phyloP scores from a whole-genome alignment of 2,329 filamentous ascomycete species.

The Fusarium luffae region DNA sequence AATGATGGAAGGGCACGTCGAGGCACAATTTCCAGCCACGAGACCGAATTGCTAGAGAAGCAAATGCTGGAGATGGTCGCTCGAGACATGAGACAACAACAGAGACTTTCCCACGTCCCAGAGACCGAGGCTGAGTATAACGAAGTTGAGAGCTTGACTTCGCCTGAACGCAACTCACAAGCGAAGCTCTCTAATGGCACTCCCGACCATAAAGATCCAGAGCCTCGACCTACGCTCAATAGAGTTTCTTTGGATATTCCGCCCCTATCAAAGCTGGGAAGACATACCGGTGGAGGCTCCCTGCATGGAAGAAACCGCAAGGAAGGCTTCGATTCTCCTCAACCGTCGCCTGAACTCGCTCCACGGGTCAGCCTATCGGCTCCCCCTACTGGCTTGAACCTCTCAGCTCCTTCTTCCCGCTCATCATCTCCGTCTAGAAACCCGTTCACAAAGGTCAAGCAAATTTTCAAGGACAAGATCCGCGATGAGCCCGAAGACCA shows the following conservation, averaged over 20 bases:
- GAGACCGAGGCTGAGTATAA: conserved; percentile 50
- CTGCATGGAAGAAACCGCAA: conserved; percentile 52
- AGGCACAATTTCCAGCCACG: conserved; percentile 60
- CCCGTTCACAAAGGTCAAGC: conserved; percentile 65
- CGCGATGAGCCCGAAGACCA: conserved; percentile 56
- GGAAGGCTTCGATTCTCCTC: conserved; percentile 58
- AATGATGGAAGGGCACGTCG: conserved; percentile 51
- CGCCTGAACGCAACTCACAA: conserved; percentile 45
- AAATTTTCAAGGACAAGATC: conserved; percentile 66
- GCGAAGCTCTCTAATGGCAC: conserved; percentile 49
- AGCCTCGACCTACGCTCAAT: conserved; percentile 47
- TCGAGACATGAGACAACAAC: conserved; percentile 58
- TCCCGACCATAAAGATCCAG: conserved; percentile 55
- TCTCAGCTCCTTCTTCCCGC: conserved; percentile 72
- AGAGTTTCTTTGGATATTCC: conserved; percentile 39
- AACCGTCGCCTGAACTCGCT: conserved; percentile 65
- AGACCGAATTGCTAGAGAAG: conserved; percentile 66
- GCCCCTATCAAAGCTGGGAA: conserved; percentile 46
- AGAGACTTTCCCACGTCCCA: conserved; percentile 50
- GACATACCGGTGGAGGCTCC: conserved; percentile 63
- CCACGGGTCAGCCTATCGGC: conserved; percentile 62
- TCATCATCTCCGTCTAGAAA: conserved; percentile 72
- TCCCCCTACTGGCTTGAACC: conserved; percentile 69
- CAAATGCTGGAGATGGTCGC: conserved; percentile 72
- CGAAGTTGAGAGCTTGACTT: conserved; percentile 50